Conservation (phyloP, 176 grass and related monocot genomes). For the Ananas comosus region DNA sequence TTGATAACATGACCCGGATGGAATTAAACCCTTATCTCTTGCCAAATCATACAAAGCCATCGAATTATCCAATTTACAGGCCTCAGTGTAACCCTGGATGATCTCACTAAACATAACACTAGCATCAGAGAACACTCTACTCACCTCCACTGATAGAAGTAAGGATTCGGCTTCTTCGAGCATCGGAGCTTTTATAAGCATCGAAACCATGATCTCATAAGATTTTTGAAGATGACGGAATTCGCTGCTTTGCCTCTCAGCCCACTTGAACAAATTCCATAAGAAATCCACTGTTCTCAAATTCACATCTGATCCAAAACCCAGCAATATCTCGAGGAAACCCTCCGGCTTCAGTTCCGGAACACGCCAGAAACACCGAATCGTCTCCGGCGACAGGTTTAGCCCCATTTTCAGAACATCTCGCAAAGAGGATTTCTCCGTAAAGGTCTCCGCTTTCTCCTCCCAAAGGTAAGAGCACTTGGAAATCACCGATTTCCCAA, state of each 20-base stretch:
- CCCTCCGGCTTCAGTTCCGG: slow-evolving; percentile 37
- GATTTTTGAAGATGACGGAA: slow-evolving; percentile 70
- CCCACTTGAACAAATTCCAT: slow-evolving; percentile 76
- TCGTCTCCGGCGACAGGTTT: slow-evolving; percentile 50
- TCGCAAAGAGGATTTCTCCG: slow-evolving; percentile 32
- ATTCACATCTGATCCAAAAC: slow-evolving; percentile 35
- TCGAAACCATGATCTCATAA: slow-evolving; percentile 56
- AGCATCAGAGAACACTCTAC: slow-evolving; percentile 17
- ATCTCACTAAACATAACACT: slow-evolving; percentile 40
- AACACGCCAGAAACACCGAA: slow-evolving; percentile 58
- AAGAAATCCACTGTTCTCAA: slow-evolving; percentile 49
- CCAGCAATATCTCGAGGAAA: slow-evolving; percentile 57
- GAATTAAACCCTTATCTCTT: slow-evolving; percentile 35
- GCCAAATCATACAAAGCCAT: slow-evolving; percentile 50
- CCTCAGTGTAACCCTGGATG: slow-evolving; percentile 39
- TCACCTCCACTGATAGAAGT: slow-evolving; percentile 33
- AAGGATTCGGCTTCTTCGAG: slow-evolving; percentile 63
- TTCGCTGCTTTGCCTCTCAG: slow-evolving; percentile 33
- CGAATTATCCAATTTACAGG: slow-evolving; percentile 40
- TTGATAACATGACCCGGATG: slow-evolving; percentile 51
- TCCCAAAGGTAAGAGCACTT: slow-evolving; percentile 48
- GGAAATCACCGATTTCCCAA: slow-evolving; percentile 38
- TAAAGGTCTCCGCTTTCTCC: slow-evolving; percentile 33
- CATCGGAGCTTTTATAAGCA: slow-evolving; percentile 59
- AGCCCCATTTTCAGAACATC: slow-evolving; percentile 51